Evolutionary conservation across 305 asterid species (phyloP).

Genomic region (Fraxinus greggii): DNA sequence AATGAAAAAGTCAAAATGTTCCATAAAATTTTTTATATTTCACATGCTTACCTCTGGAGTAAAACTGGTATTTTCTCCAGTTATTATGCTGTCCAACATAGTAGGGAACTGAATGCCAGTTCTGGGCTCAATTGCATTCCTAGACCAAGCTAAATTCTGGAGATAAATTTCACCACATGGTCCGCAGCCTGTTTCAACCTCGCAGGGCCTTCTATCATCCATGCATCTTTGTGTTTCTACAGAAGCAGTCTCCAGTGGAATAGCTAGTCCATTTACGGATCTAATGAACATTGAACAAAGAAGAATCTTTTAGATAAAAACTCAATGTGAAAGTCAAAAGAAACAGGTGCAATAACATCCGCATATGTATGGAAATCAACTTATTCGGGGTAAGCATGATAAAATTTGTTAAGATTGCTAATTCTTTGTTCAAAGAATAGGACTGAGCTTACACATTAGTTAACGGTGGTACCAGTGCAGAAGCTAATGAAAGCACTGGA

Average conservation of each 20-base stretch:
- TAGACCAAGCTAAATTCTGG: slow-evolving; percentile 57
- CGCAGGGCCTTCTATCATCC: slow-evolving; percentile 61
- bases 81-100: slow-evolving; percentile 51
- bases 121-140: slow-evolving; percentile 64
- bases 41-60: slow-evolving; percentile 65
- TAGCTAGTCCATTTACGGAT: slow-evolving; percentile 47
- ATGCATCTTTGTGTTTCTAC: slow-evolving; percentile 46
- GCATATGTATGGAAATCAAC: neutral
- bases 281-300: slow-evolving; percentile 39
- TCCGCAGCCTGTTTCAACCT: slow-evolving; percentile 57
- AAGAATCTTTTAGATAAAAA: slow-evolving; percentile 7
- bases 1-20: neutral
- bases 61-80: slow-evolving; percentile 53
- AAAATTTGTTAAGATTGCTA: neutral
- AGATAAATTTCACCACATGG: slow-evolving; percentile 49
- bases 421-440: neutral
- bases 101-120: slow-evolving; percentile 96
- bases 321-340: neutral
- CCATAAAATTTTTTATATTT: neutral
- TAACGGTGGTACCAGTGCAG: slow-evolving; percentile 71
- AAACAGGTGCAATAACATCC: neutral
- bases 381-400: neutral
- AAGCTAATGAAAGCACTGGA: slow-evolving; percentile 67
- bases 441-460: slow-evolving; percentile 61
- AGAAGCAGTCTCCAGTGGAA: slow-evolving; percentile 48